Percentiles rank a stretch among this genome's conserved stretches.
phyloP scores from a whole-genome alignment of 2,329 filamentous ascomycete species.

The Fusarium mangiferae region DNA sequence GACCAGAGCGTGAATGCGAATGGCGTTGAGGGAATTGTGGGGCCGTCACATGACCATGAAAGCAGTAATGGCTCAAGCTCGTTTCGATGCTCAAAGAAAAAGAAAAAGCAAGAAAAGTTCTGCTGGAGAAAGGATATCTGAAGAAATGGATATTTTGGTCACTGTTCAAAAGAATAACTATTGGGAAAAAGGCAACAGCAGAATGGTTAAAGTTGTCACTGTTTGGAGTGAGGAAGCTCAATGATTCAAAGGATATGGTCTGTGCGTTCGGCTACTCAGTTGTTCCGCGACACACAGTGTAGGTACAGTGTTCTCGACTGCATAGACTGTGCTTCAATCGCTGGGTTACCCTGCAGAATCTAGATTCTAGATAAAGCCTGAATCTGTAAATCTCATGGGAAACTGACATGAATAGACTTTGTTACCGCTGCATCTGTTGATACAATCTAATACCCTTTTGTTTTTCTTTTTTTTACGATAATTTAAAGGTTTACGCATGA shows the following conservation, averaged over 20 bases:
- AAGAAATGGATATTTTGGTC: neutral
- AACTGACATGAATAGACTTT: neutral
- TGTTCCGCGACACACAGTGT: neutral
- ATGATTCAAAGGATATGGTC: neutral
- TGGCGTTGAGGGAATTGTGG: neutral
- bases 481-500: no score
- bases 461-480: no score
- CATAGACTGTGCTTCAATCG: neutral
- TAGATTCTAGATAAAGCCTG: neutral
- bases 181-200: neutral
- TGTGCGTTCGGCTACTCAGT: neutral
- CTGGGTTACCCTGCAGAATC: neutral
- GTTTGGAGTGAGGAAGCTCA: neutral
- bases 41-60: neutral
- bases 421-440: neutral
- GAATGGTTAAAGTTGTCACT: neutral
- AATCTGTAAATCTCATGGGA: neutral
- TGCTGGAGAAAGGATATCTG: accelerated
- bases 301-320: accelerated
- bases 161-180: neutral
- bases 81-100: neutral
- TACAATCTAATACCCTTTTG: accelerated
- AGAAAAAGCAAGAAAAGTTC: accelerated
- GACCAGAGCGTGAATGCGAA: neutral
- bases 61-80: neutral